Evolutionary conservation across 2,329 filamentous ascomycete genomes (phyloP).

Genomic region (Phoma herbarum): DNA sequence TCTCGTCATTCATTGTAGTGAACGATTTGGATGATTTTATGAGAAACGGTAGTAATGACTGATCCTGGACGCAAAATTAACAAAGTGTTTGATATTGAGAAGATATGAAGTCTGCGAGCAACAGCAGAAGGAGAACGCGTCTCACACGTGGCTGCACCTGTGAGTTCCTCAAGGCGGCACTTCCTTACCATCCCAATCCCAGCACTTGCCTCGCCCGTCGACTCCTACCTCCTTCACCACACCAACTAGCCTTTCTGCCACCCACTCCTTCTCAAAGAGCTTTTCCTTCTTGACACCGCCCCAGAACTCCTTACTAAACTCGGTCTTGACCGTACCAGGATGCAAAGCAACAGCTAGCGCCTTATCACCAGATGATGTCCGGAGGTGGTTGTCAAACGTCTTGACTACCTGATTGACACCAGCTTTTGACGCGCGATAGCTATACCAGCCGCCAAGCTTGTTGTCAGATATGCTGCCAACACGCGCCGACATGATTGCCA

Average conservation of each 20-base stretch:
- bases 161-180: constrained; percentile 42
- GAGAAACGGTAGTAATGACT: not conserved
- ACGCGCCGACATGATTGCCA: constrained; percentile 79
- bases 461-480: constrained; percentile 81
- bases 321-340: constrained; percentile 82
- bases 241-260: constrained; percentile 69
- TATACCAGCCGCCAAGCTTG: constrained; percentile 79
- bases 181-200: constrained; percentile 53
- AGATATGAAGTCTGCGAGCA: not conserved
- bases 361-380: constrained; percentile 64
- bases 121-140: not conserved
- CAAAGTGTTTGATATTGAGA: not conserved
- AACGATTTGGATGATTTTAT: not conserved
- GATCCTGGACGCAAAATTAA: not conserved
- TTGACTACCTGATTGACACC: constrained; percentile 76
- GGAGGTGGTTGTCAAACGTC: constrained; percentile 74
- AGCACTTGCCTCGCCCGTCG: constrained; percentile 50
- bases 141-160: constrained; percentile 2
- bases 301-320: constrained; percentile 78
- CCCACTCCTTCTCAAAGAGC: constrained; percentile 72
- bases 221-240: constrained; percentile 73
- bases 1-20: constrained; percentile 1
- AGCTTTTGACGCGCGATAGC: constrained; percentile 79
- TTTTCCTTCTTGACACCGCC: constrained; percentile 66
- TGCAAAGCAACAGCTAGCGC: constrained; percentile 77